A percentile compares a stretch with the other conserved stretches of the same genome.
Conservation (phyloP, 2,329 filamentous ascomycete genomes). For the Monosporascus sp. region DNA sequence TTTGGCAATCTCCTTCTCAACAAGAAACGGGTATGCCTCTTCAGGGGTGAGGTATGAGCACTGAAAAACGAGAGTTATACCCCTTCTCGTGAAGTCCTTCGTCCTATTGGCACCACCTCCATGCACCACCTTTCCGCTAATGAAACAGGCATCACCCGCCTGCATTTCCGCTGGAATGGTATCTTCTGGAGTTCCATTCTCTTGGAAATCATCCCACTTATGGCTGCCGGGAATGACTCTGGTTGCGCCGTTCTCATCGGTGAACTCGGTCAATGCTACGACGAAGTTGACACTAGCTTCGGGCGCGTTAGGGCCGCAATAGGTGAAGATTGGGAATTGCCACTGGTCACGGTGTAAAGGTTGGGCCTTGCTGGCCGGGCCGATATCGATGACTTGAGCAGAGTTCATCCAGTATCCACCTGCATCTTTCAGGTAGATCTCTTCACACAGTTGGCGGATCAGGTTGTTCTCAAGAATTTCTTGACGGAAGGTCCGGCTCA, state of each 20-base stretch:
- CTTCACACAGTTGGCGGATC: constrained; percentile 20
- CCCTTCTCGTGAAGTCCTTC: constrained; percentile 11
- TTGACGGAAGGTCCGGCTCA: constrained; percentile 21
- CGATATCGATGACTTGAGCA: constrained; percentile 18
- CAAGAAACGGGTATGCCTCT: constrained; percentile 21
- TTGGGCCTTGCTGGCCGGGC: constrained; percentile 18
- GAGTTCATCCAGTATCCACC: constrained; percentile 23
- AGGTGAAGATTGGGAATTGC: constrained; percentile 21
- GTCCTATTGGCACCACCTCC: constrained; percentile 26
- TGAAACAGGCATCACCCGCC: constrained; percentile 23
- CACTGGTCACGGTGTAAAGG: constrained; percentile 24
- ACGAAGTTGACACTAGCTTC: constrained; percentile 23
- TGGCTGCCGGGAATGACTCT: constrained; percentile 25
- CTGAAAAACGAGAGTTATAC: constrained; percentile 19
- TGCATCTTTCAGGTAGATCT: constrained; percentile 18
- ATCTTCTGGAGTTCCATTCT: constrained; percentile 13
- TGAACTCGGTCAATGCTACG: constrained; percentile 22
- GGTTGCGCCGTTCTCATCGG: constrained; percentile 23
- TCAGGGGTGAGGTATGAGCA: constrained; percentile 22
- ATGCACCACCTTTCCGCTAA: constrained; percentile 27
- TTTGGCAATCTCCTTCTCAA: constrained; percentile 13
- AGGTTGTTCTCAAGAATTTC: constrained; percentile 23
- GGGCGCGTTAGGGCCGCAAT: constrained; percentile 16
- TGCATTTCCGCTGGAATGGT: constrained; percentile 22
- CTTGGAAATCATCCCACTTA: constrained; percentile 17